Base-by-base conservation (phyloP, 1,284 basidiomycete genomes). In the Mycena citricolor region DNA sequence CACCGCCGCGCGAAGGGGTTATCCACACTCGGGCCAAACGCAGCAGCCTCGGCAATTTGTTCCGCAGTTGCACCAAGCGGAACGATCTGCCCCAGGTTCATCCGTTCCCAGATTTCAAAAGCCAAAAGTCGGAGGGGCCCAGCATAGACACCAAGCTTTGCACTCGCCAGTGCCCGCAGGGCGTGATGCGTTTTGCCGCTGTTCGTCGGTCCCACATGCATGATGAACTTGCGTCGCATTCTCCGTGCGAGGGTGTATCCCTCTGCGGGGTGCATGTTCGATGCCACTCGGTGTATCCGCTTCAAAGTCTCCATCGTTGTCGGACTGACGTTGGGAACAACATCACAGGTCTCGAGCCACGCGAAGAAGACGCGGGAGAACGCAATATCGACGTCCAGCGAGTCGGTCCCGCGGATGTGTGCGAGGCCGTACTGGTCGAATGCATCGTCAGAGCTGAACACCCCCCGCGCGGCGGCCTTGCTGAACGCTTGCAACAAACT, bases 191-290 rank as follows among this genome's bases (percentile, higher is more conserved):
- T 99, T 70, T 99, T 99, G 30, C 95, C 95, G 47, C 90, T 93
- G 68, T 99, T 99, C 24, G 95, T 99, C 0, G 95, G 95, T 0
- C 95, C 95, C 46, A 99, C 92, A 61, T 99, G 95, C 69, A 99
- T 84, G 64, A 95, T 89, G 54, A 98, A 73, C 57, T 86, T 86
- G 14, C 95, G 79, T 7, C 38, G 39, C 39, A 49, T 45, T 26
- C n/a, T 11, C 21, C 51, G 33, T 5, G 50, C 42, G 5, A 16
- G 2, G 10, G 13, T 10, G 32, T 13, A 40, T 4, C 36, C 37
- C 32, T 52, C 51, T 5, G 32, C 43, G 5, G 47, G 43, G 23
- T 45, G 37, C 39, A 33, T 13, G 12, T 13, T 2, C 8, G 39
- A 14, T 21, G 40, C 44, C 14, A 40, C 36, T 26, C 41, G n/a